Evolutionary conservation across 208 protist genomes (phyloP), one percentile per base, ranked within the genome.

Genomic region (Blastocrithidia nonstop): DNA sequence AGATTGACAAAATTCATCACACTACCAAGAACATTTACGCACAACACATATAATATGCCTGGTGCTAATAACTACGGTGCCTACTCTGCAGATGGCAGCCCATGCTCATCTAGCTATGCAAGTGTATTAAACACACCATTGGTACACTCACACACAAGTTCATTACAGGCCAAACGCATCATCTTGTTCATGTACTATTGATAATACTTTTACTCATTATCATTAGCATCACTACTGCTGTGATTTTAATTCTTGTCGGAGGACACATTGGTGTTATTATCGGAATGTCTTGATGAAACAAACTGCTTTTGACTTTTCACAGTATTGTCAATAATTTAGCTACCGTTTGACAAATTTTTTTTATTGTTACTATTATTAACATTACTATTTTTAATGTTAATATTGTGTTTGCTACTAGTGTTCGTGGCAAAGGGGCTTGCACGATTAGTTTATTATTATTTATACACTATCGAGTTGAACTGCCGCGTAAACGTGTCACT

Each of bases 101-200:
- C 59, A 8, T 68, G 50, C 22, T 49, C 27, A 31, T 80, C 63
- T 5, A 74, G 24, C 0, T 55, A 57, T 15, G 62, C 46, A 21
- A 81, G 28, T 27, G 64, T 62, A 16, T 48, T 37, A 9, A 66
- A 62, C n/a, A 36, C 50, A 1, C 50, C 60, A 22, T 33, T 49
- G 9, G 59, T 88, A 29, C 82, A 54, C 39, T 60, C 52, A 9
- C 49, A 50, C 6, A 88, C 67, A 0, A 88, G 29, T 33, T 88
- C 78, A 53, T 79, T 59, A 43, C 78, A 81, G 0, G 67, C 72
- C 9, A 48, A 39, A 3, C 61, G 61, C 8, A 88, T 61, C 13
- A 73, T 51, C 2, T 37, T 46, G 6, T 54, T 43, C 24, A 66
- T 53, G 26, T 38, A 35, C 20, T 35, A 36, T 7, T 44, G 8